Evolutionary conservation across 2,329 filamentous ascomycete genomes (phyloP), one percentile per base, ranked within the genome.

Genomic region (Fusarium napiforme): DNA sequence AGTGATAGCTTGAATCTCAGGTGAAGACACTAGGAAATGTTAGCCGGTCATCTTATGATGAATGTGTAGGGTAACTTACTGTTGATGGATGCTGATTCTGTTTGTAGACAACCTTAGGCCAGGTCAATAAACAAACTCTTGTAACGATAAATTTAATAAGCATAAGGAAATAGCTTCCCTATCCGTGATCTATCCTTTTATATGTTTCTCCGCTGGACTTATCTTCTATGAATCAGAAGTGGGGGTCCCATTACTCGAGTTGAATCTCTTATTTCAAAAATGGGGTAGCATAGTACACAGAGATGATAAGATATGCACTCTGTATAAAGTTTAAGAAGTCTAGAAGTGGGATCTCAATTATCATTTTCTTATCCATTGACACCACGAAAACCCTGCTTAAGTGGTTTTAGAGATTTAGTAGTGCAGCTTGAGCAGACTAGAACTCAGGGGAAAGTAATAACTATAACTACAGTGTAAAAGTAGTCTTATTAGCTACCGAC

Each of bases 141-240:
- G 4, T 18, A 1, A 14, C 5, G 2, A 19, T 8, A 19, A 18
- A 9, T 0, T 3, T 8, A 0, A 8, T 30, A 10, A 16, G 4
- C 9, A 21, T 4, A 15, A 21, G 9, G 4, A 1, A 10, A 10
- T 11, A 11, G 12, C 9, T 47, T 9, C 8, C 3, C 4, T 30
- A 30, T 2, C 2, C 1, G 26, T 4, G 2, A 2, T 4, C 0
- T 8, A 2, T n/a, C 12, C 4, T 18, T 3, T 18, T 50, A 10
- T 12, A 19, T 18, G 0, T 6, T 2, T 4, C 0, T 18, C 5
- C 5, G 4, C 2, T 34, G 5, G 4, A 23, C 21, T 9, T 50
- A 32, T 50, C 28, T 50, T 0, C 32, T 1, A 4, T 3, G 0
- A 14, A 2, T 4, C 21, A 6, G 7, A 23, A 50, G 47, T 50